Evolutionary conservation across 768 basidiomycete genomes (phyloP), one percentile per base, ranked within the genome.

Genomic region (Clitopilus passeckerianus): DNA sequence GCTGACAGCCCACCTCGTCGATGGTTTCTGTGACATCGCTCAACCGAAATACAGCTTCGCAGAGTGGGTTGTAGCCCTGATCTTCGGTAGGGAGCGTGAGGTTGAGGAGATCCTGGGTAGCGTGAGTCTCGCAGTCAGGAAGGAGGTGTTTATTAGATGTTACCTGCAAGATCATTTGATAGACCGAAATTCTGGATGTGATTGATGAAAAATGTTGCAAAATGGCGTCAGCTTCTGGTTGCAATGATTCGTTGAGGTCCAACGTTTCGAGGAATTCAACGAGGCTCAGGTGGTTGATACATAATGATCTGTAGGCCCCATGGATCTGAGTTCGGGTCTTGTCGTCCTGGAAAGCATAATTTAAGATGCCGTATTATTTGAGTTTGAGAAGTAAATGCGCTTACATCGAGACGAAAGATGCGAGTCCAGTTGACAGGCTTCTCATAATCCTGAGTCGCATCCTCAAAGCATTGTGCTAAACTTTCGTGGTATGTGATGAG

Each of bases 241-340:
- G 44, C 23, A 34, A 41, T 35, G 61, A 22, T 63, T 70, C 72
- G 54, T 73, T 58, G 15, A 66, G 63, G 8, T 60, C 59, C 16
- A 63, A 50, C 23, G 60, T 54, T 30, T 71, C 67, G 33, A 76
- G 53, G 58, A 70, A 69, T 18, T 67, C 62, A 35, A 62, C 59
- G 16, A 77, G 63, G 9, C 63, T 63, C 12, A 73, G 58, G 59
- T 71, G 74, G 58, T 73, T 72, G 10, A 71, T 69, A 58, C 73
- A 74, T 30, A 75, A 65, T 0, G 73, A 70, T n/a, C 72, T 71
- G 55, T 78, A 78, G 6, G 74, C 70, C 18, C 66, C 65, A 1
- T 71, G 67, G 18, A 73, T 68, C 16, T 67, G 70, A 23, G 70
- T 70, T 8, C 67, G 66, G 6, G 68, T 63, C 3, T 59, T 52